These are phyloP conservation scores for Kwoniella sp. DNA, from an alignment of 768 basidiomycete species.

Conservation along the genomic window DNA sequence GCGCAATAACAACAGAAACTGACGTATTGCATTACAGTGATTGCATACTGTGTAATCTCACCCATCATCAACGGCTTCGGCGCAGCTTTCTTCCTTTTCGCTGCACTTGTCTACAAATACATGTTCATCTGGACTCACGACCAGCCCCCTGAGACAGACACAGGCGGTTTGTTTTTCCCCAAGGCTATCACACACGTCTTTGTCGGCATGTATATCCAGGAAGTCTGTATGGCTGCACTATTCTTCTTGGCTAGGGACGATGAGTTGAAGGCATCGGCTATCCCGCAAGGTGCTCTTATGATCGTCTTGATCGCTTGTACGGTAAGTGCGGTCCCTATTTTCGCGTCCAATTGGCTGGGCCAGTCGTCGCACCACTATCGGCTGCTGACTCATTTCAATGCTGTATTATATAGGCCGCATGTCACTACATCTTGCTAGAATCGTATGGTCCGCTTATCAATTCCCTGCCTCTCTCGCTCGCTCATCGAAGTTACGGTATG, in stretches of 20 bases:
- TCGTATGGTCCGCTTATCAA: slow-evolving; percentile 78
- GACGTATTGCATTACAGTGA: slow-evolving; percentile 60
- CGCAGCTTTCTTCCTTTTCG: slow-evolving; percentile 75
- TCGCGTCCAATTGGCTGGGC: neutral
- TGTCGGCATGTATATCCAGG: slow-evolving; percentile 88
- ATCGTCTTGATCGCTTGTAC: slow-evolving; percentile 81
- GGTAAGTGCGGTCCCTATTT: slow-evolving; percentile 63
- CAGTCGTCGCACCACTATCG: neutral
- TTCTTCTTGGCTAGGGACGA: slow-evolving; percentile 82
- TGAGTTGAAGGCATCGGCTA: slow-evolving; percentile 62
- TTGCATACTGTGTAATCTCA: slow-evolving; percentile 78
- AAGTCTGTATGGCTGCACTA: slow-evolving; percentile 78
- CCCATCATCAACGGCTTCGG: slow-evolving; percentile 93
- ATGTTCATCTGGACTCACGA: slow-evolving; percentile 76
- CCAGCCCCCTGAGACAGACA: slow-evolving; percentile 70
- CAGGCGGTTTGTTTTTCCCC: slow-evolving; percentile 93
- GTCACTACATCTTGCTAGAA: slow-evolving; percentile 71
- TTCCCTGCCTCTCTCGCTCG: slow-evolving; percentile 76
- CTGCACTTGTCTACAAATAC: slow-evolving; percentile 79
- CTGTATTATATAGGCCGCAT: slow-evolving; percentile 62
- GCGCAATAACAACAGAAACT: neutral
- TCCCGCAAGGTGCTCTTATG: slow-evolving; percentile 80
- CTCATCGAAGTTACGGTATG: slow-evolving; percentile 66
- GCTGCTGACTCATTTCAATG: neutral
- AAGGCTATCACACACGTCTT: slow-evolving; percentile 91